Base-by-base conservation (phyloP, 2,329 filamentous ascomycete genomes). In the Trichoderma semiorbis region DNA sequence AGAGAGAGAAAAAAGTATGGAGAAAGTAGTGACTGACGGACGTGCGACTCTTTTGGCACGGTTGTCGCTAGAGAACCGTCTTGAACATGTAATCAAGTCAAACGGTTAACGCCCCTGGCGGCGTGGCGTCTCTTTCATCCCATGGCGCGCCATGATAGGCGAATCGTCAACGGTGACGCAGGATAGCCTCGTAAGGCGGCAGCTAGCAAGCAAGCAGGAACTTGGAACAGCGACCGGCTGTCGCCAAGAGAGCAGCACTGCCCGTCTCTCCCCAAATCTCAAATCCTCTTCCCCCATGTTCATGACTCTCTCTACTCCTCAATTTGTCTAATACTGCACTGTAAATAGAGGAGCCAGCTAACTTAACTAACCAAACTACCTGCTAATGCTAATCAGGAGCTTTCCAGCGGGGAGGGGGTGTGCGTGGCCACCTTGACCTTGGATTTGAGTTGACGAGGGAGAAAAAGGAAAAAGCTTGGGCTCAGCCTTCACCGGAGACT, bases 141-240 rank as follows among this genome's bases (percentile, higher is more conserved):
- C 66, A 69, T 28, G 34, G 57, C 66, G 57, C 66, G 36, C 55
- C 66, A 69, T 69, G 66, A 69, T 50, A 69, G 66, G 66, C 66
- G 66, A 69, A 69, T 61, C 66, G 66, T 69, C 60, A 69, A 69
- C 32, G 55, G 66, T 34, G 55, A 62, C 18, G 28, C 16, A 60
- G 28, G 69, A 65, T 58, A 71, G 69, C 69, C 69, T 71, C 69
- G 69, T 71, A 71, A 53, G 69, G 69, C 69, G 57, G 50, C 64
- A 55, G 47, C 47, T 57, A 67, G 32, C 21, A 43, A n/a, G 39
- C 39, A 43, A 43, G 32, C 43, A 39, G 24, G 16, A 21, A 14
- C 7, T n/a, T 24, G 21, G 43, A 36, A 18, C n/a, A 64, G 34
- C 64, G 34, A 8, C 21, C 66, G 66, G 66, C 66, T 69, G 66